Evolutionary conservation across 2,329 filamentous ascomycete genomes (phyloP), one percentile per base, ranked within the genome.

Genomic region (Ceratocystis destructans): DNA sequence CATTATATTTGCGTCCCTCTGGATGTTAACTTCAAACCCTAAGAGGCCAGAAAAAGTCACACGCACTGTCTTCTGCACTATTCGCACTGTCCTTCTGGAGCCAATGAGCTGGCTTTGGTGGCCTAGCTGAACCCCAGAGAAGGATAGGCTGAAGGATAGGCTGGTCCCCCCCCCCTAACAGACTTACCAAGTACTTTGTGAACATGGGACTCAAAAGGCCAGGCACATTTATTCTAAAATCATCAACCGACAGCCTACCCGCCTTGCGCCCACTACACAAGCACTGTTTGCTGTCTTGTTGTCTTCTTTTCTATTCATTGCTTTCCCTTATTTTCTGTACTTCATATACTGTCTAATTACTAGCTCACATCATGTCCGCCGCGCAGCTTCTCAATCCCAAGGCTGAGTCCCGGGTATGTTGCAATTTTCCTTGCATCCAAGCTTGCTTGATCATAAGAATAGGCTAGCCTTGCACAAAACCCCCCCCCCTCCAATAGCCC

Each of bases 381-480:
- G 92, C 94, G 74, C 93, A 97, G 80, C 87, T 99, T 74, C 87
- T 99, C 71, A 99, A 99, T 79, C 94, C 94, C 69, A 99, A 99
- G 82, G 94, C 94, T 74, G 94, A 99, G 81, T 96, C 92, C 73
- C 87, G 94, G 79, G 91, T 95, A 82, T 73, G 88, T 80, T 69
- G 70, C 50, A 59, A 48, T 46, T 61, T 65, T 63, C 31, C n/a
- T 31, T 63, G 59, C 59, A 55, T 22, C 22, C n/a, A 15, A 22
- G 45, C 62, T 33, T 50, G 62, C 62, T 62, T 25, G 61, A 33
- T 63, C 31, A 17, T 15, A 8, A 63, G 59, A 22, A 45, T 66
- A 46, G 44, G 37, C 50, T 55, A 65, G 50, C 48, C 64, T 63
- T 61, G 59, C 33, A 66, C 22, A 25, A 44, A 22, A 10, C n/a